Conservation (phyloP, 129 eudicot genomes). For the Tagetes erecta region DNA sequence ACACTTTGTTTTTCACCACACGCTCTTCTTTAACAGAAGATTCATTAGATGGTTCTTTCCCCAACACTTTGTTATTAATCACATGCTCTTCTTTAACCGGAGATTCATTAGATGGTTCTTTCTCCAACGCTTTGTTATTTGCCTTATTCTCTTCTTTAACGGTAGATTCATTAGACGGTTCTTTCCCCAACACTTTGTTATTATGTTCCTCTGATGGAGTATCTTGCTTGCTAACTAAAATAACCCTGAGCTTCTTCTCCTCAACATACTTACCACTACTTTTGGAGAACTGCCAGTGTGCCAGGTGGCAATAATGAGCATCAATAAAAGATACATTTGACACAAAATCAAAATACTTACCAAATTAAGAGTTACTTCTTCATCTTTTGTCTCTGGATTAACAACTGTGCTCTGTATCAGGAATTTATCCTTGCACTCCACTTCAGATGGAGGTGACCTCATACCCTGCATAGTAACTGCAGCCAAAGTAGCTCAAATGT, state of each 20-base stretch:
- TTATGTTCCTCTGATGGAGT: slow-evolving; percentile 21
- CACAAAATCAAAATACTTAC: slow-evolving; percentile 37
- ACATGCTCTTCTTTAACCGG: slow-evolving; percentile 35
- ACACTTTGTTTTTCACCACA: slow-evolving; percentile 34
- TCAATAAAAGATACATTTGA: neutral
- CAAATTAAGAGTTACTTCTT: slow-evolving; percentile 56
- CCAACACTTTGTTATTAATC: slow-evolving; percentile 37
- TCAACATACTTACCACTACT: slow-evolving; percentile 56
- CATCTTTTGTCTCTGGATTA: slow-evolving; percentile 57
- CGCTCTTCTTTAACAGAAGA: slow-evolving; percentile 27
- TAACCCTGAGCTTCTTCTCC: slow-evolving; percentile 71
- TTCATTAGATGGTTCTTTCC: slow-evolving; percentile 43
- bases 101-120: slow-evolving; percentile 44
- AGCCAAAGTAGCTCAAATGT: slow-evolving; percentile 9
- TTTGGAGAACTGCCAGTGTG: slow-evolving; percentile 67
- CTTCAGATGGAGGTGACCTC: slow-evolving; percentile 55
- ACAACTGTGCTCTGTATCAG: slow-evolving; percentile 72
- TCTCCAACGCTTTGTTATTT: slow-evolving; percentile 34
- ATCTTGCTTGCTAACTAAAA: slow-evolving; percentile 47
- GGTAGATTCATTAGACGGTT: slow-evolving; percentile 34
- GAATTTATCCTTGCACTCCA: slow-evolving; percentile 81
- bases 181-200: slow-evolving; percentile 42
- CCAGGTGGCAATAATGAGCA: slow-evolving; percentile 34
- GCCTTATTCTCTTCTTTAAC: slow-evolving; percentile 36
- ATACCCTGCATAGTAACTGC: slow-evolving; percentile 81